Base-by-base conservation (phyloP, 192 early-diverging fungal genomes). In the Borealophlyctis nickersoniae region DNA sequence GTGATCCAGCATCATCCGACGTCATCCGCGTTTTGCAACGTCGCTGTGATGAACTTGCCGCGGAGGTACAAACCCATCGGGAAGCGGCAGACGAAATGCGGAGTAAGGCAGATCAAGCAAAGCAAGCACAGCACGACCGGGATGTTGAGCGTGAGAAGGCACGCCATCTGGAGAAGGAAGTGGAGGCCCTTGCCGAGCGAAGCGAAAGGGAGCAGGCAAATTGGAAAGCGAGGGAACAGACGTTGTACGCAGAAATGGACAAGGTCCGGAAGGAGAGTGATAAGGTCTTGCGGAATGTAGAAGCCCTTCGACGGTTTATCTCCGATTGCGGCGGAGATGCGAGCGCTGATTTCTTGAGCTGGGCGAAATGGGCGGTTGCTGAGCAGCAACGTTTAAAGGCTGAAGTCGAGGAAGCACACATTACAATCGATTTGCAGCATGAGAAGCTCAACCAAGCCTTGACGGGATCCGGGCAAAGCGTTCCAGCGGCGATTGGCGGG, bases 361-460 rank as follows among this genome's bases (percentile, higher is more conserved):
- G 39, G 39, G 39, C 39, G 19, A 45, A 45, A 45, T 45, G 39
- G 39, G 39, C 39, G 39, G 39, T 45, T 45, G 39, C 39, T 7
- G 39, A 45, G 39, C 39, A 45, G 39, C 9, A 45, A 45, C 39
- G 39, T 7, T 14, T 50, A 26, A 58, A 31, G 39, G 54, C 1
- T 23, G 65, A 66, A 32, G 22, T 60, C 23, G 56, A 66, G 5
- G 66, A 68, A 29, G 66, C 66, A 28, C 66, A 68, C 45, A 31
- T 39, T 2, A 36, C 59, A 5, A 68, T 68, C 0, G 66, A 68
- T 33, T 13, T 53, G 26, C 66, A 68, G 52, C 66, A 68, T 26
- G 57, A 60, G 22, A 68, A 68, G 34, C 58, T 68, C 23, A 57
- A 66, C 33, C 4, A 16, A 5, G 7, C 59, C 23, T 22, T 66